Percentiles rank a stretch among this genome's conserved stretches.
Conservation (phyloP, 2,329 filamentous ascomycete species). For the Alternaria triticimaculans region DNA sequence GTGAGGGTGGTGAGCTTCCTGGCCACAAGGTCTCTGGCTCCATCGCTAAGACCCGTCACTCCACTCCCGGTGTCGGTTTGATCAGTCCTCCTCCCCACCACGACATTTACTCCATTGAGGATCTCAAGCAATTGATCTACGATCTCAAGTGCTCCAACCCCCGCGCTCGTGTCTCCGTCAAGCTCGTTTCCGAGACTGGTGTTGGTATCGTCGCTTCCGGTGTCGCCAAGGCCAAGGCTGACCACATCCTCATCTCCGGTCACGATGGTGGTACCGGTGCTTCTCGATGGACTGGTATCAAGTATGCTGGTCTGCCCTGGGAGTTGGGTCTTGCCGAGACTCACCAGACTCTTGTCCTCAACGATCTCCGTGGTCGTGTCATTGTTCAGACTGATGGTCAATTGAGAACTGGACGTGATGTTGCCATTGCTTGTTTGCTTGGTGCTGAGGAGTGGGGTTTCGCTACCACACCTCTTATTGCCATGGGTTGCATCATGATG, state of each 20-base stretch:
- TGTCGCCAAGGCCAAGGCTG: slow-evolving; percentile 96
- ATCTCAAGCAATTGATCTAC: slow-evolving; percentile 97
- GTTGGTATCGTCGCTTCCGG: slow-evolving; percentile 97
- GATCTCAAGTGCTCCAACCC: slow-evolving; percentile 97
- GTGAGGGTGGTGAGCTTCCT: slow-evolving; percentile 95
- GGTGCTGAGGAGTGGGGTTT: slow-evolving; percentile 99
- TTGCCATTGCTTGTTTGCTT: slow-evolving; percentile 91
- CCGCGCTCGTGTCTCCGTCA: slow-evolving; percentile 89
- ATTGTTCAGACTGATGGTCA: slow-evolving; percentile 97
- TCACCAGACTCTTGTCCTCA: slow-evolving; percentile 93
- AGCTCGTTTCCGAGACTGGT: slow-evolving; percentile 96
- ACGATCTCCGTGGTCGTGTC: slow-evolving; percentile 93
- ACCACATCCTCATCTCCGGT: slow-evolving; percentile 95
- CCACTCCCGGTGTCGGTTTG: slow-evolving; percentile 92
- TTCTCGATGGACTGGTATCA: slow-evolving; percentile 97
- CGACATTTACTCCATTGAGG: slow-evolving; percentile 98
- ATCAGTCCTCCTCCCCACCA: slow-evolving; percentile 97
- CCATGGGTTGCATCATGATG: slow-evolving; percentile 98
- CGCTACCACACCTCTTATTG: slow-evolving; percentile 90
- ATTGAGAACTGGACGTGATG: slow-evolving; percentile 87
- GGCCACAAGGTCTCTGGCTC: slow-evolving; percentile 96
- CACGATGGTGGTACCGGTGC: slow-evolving; percentile 97
- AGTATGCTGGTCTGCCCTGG: slow-evolving; percentile 96
- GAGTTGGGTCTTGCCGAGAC: slow-evolving; percentile 96
- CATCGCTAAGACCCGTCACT: slow-evolving; percentile 93